These are phyloP conservation scores for Tricharina praecox DNA, from an alignment of 495 filamentous ascomycete genomes.

Conservation along the genomic window DNA sequence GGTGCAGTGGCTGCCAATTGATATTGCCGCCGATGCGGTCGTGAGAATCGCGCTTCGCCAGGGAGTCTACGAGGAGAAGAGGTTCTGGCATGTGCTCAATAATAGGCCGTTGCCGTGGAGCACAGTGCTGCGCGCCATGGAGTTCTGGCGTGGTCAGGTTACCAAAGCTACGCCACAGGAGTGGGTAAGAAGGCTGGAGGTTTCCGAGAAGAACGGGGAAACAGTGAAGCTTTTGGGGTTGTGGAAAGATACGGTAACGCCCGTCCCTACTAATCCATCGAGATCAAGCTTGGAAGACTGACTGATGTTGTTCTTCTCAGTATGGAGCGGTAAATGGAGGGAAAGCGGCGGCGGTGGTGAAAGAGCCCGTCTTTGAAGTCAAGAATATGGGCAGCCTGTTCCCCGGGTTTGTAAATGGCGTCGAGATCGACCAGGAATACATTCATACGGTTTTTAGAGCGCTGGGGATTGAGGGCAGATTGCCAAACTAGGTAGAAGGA, in stretches of 20 bases:
- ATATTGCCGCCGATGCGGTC: slow-evolving; percentile 37
- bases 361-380: not conserved
- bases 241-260: slow-evolving; percentile 28
- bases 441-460: not conserved
- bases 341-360: not conserved
- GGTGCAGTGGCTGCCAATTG: slow-evolving; percentile 42
- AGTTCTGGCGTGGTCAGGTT: slow-evolving; percentile 8
- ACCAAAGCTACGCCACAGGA: not conserved
- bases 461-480: not conserved
- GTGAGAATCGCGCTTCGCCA: slow-evolving; percentile 27
- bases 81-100: slow-evolving; percentile 40
- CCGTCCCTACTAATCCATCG: no score
- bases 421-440: not conserved
- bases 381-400: not conserved
- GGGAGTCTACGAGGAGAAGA: not conserved
- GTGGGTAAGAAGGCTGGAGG: slow-evolving; percentile 9
- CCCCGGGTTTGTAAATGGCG: not conserved
- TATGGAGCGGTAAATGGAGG: not conserved
- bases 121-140: slow-evolving; percentile 32
- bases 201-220: slow-evolving; percentile 7
- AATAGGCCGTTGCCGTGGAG: slow-evolving; percentile 29
- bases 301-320: slow-evolving; percentile 20
- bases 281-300: no score
- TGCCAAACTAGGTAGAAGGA: no score
- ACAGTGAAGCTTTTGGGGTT: not conserved